Evolutionary conservation across 2,329 filamentous ascomycete genomes (phyloP).

Genomic region (Capronia americana): DNA sequence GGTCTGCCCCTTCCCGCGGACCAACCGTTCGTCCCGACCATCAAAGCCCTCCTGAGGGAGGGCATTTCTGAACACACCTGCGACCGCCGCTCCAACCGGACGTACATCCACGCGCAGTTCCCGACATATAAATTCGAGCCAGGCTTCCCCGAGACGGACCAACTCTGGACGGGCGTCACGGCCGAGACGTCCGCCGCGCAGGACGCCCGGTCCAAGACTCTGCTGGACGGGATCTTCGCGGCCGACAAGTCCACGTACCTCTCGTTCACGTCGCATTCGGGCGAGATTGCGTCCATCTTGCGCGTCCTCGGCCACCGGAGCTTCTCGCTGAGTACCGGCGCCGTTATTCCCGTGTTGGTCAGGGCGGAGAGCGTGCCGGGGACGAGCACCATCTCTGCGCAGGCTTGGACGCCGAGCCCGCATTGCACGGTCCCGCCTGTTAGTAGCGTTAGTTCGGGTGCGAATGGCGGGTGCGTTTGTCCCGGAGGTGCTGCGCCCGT

Average conservation of each 20-base stretch:
- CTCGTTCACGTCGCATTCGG: slow-evolving; percentile 65
- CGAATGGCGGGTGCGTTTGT: slow-evolving; percentile 34
- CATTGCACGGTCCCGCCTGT: slow-evolving; percentile 35
- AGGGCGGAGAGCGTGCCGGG: slow-evolving; percentile 45
- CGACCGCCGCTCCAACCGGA: slow-evolving; percentile 60
- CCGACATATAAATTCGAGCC: slow-evolving; percentile 60
- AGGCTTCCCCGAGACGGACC: slow-evolving; percentile 61
- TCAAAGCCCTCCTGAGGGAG: slow-evolving; percentile 67
- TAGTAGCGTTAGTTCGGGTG: slow-evolving; percentile 27
- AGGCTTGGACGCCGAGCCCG: slow-evolving; percentile 33
- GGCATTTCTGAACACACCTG: slow-evolving; percentile 68
- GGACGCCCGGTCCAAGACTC: slow-evolving; percentile 51
- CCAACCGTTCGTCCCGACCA: slow-evolving; percentile 58
- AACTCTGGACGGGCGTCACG: slow-evolving; percentile 57
- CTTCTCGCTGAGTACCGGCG: slow-evolving; percentile 58
- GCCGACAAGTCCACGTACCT: slow-evolving; percentile 57
- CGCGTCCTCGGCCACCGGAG: slow-evolving; percentile 53
- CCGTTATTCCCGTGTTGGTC: slow-evolving; percentile 59
- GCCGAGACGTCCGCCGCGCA: slow-evolving; percentile 59
- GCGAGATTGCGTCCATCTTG: slow-evolving; percentile 63
- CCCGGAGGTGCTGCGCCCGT: slow-evolving; percentile 32
- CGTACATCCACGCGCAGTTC: slow-evolving; percentile 57
- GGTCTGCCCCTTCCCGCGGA: slow-evolving; percentile 54
- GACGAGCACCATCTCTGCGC: slow-evolving; percentile 28
- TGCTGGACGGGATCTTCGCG: slow-evolving; percentile 62